Base-by-base conservation (phyloP, 2,329 filamentous ascomycete genomes). In the Leptographium procerum region DNA sequence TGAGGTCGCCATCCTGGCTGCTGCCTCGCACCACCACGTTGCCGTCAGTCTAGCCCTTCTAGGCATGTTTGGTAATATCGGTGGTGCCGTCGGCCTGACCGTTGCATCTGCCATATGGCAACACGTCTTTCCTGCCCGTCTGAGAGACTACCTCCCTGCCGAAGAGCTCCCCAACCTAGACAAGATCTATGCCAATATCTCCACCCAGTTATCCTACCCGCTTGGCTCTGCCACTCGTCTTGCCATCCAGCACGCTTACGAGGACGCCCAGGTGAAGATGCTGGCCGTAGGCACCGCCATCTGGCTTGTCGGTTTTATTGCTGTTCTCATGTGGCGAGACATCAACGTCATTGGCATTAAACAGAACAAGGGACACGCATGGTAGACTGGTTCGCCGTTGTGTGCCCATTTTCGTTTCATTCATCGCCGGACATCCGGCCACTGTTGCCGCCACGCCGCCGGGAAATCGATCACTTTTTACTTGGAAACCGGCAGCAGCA, bases 91-190 rank as follows among this genome's bases (percentile, higher is more conserved):
- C 29, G 82, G 82, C 10, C 71, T 73, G 1, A 77, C 81, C n/a
- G 74, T 87, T 55, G 78, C 83, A 2, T 77, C 77, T 0, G 81
- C 81, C 7, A 78, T 87, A 63, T 87, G 83, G 82, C 80, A 78
- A 0, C 74, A 77, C 62, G 71, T 78, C 16, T 78, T 86, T 63
- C 79, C 79, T 7, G 67, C 66, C 29, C 77, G 75, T 40, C 72
- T 85, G 9, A 66, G 68, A 34, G 61, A 68, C 48, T 77, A 80
- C 60, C 71, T 85, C 0, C 81, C 82, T 16, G 61, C 71, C 8
- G 67, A 68, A 8, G 66, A 66, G 2, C 67, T 69, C 60, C 64
- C 61, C 29, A 64, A 78, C 48, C 70, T 72, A 2, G 66, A 66
- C 5, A 64, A 64, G 26, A 81, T 86, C 52, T 86, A 84, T 61